Base-by-base conservation (phyloP, 2,329 filamentous ascomycete species). In the Dactylellina haptotyla region DNA sequence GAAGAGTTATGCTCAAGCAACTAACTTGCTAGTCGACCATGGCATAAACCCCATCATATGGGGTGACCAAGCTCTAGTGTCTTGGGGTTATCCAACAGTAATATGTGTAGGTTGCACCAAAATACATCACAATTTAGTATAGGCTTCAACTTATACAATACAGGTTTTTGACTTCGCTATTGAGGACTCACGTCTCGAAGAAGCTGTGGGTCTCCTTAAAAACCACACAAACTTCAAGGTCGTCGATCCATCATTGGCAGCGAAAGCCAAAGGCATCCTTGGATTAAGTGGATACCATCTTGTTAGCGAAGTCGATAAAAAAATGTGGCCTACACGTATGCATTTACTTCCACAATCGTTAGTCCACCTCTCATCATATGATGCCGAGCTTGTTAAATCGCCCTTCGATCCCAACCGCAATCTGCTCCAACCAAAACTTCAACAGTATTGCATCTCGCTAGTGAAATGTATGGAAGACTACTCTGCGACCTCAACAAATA, bases 401-500 rank as follows among this genome's bases (percentile, higher is more conserved):
- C 57, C 65, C n/a, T 71, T 71, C 41, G 65, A 71, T 58, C 65
- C 65, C n/a, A 63, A 50, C 23, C 56, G 41, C 25, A 57, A 57
- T 6, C 10, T 71, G 14, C 63, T 32, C 25, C 20, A 58, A 3
- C 66, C 66, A 20, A 62, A 50, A 20, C 8, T 64, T 16, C 57
- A 39, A 8, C 50, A 57, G 5, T 43, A 71, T 23, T 71, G 50
- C 23, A 30, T 64, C 32, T 64, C 66, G 3, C 45, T 71, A 18
- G 18, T 71, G 5, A 71, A 50, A 34, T 71, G 51, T 57, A 64
- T 58, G 51, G 50, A 58, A 25, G 58, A 58, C 14, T 71, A 71
- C 30, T 30, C 50, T 3, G 50, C 34, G n/a, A 26, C 41, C 37
- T 56, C 65, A 5, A 51, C 32, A 12, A 20, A 63, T 18, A 43